phyloP scores from a whole-genome alignment of 805 yeast species.

The Yamadazyma philogaea region DNA sequence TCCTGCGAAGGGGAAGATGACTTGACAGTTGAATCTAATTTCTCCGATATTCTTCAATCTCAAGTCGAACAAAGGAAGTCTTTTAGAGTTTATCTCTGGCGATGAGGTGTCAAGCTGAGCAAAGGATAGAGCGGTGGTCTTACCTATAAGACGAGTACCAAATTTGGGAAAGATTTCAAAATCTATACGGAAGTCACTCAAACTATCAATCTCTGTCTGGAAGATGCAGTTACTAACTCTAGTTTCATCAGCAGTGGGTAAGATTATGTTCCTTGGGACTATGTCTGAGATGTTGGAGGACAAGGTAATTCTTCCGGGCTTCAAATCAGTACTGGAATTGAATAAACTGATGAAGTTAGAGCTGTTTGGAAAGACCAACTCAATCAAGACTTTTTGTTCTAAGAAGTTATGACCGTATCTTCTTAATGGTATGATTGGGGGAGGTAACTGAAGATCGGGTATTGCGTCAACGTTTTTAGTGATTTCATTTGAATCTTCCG shows the following conservation, averaged over 20 bases:
- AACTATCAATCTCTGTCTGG: slow-evolving; percentile 73
- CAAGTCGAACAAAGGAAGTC: slow-evolving; percentile 78
- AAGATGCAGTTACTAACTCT: slow-evolving; percentile 62
- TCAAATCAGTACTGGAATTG: slow-evolving; percentile 38
- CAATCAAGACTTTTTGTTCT: slow-evolving; percentile 84
- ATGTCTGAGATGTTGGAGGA: slow-evolving; percentile 74
- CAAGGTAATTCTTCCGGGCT: slow-evolving; percentile 81
- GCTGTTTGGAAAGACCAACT: slow-evolving; percentile 60
- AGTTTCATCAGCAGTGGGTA: slow-evolving; percentile 66
- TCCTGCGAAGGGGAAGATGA: slow-evolving; percentile 88
- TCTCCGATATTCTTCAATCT: slow-evolving; percentile 82
- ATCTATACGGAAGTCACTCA: slow-evolving; percentile 63
- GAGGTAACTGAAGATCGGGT: slow-evolving; percentile 90
- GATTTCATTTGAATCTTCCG: slow-evolving; percentile 38
- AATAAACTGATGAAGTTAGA: slow-evolving; percentile 47
- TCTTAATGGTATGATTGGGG: slow-evolving; percentile 91
- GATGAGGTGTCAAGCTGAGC: slow-evolving; percentile 39
- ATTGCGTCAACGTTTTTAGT: slow-evolving; percentile 58
- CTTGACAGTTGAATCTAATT: slow-evolving; percentile 69
- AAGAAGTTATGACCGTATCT: slow-evolving; percentile 94
- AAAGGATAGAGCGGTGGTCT: slow-evolving; percentile 71
- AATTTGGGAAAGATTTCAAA: slow-evolving; percentile 92
- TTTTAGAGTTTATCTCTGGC: slow-evolving; percentile 36
- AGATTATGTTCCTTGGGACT: slow-evolving; percentile 79
- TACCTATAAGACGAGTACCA: slow-evolving; percentile 90